Evolutionary conservation across 2,329 filamentous ascomycete species (phyloP), one percentile per base, ranked within the genome.

Genomic region (Penicillium sp.): DNA sequence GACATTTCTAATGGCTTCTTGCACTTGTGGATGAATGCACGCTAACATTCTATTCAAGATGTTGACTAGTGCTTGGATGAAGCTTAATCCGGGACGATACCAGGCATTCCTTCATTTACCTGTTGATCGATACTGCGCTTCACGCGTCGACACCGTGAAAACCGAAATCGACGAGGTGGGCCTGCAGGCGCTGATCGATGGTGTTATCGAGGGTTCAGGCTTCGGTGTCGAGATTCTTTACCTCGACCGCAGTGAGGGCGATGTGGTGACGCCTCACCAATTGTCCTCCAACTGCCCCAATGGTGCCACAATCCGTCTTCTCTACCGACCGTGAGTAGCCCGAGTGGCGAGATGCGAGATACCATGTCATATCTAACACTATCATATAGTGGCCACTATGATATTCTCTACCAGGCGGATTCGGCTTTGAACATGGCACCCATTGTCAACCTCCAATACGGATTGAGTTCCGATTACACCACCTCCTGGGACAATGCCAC

Each of bases 141-240:
- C 82, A 13, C 83, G 82, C 55, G 86, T 97, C 59, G 88, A 96
- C 69, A 84, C 88, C 0, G 81, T 87, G 14, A 83, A 87, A 62
- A 85, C 86, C 47, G 93, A 97, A 75, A 96, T 97, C 58, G 94
- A 99, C 63, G 87, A 97, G 65, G 78, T 96, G n/a, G 90, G 90
- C 41, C 81, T 97, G 58, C 85, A 85, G 55, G 84, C 90, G 2
- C 79, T 97, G 46, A 84, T 88, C 57, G 87, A 93, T 59, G 83
- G 91, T 24, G 81, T 97, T 3, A 83, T 97, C 58, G 88, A 90
- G 67, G 89, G 88, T 7, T 87, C 87, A 46, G 86, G 86, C 14
- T 85, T 97, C 59, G 85, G 87, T 4, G 83, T 97, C 18, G 91
- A 97, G 68, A 89, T 97, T 58, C 86, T 91, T 50, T 97, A 97